These are phyloP conservation scores for Coelastrella sp. DNA, from an alignment of 139 green algal genomes.

Conservation along the genomic window DNA sequence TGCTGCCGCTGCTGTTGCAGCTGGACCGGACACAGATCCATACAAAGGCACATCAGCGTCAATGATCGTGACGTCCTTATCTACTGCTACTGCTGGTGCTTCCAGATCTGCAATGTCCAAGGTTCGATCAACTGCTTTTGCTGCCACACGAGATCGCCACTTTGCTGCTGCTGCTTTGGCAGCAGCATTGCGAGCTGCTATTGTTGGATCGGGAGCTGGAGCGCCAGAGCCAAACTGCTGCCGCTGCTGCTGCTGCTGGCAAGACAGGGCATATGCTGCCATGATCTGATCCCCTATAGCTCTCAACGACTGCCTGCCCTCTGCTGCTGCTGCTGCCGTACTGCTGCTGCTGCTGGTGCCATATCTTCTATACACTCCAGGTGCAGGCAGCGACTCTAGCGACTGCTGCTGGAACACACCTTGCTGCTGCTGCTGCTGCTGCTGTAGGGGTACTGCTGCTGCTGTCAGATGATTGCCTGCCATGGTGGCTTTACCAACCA, in stretches of 20 bases:
- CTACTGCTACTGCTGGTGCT: conserved; percentile 4
- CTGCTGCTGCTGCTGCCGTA: neutral
- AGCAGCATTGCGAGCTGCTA: no score
- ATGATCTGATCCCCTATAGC: neutral
- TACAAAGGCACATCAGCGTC: neutral
- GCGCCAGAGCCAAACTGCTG: neutral
- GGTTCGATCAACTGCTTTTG: neutral
- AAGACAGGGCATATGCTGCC: neutral
- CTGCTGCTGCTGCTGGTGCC: no score
- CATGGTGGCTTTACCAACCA: neutral
- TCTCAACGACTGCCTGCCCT: neutral
- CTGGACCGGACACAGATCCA: neutral
- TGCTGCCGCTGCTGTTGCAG: neutral
- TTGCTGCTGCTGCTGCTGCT: neutral
- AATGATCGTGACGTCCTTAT: neutral
- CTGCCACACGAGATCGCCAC: neutral
- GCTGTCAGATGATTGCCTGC: neutral
- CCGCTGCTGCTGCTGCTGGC: conserved; percentile 30
- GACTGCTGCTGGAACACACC: no score
- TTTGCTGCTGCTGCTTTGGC: no score
- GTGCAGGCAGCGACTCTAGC: no score
- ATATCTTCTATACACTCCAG: no score
- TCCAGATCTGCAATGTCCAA: no score
- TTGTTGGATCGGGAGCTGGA: no score
- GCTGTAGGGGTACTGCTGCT: neutral